Evolutionary conservation across 768 basidiomycete species (phyloP).

Genomic region (Rhodotorula taiwanensis): DNA sequence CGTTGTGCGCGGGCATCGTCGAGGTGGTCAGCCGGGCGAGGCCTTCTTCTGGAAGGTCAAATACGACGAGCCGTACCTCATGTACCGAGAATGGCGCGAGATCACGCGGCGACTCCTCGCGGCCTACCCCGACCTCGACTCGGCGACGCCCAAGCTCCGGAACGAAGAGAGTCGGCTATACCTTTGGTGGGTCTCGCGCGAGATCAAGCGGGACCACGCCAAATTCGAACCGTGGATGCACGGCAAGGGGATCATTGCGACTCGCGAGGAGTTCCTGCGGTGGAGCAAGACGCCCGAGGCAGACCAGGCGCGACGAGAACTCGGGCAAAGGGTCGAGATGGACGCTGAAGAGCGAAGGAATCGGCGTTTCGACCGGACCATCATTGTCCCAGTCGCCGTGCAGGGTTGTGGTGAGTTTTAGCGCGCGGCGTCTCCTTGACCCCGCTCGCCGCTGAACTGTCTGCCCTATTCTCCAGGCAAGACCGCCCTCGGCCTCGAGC

Average conservation of each 20-base stretch:
- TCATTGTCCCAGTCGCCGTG: slow-evolving; percentile 80
- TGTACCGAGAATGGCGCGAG: slow-evolving; percentile 97
- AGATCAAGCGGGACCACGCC: slow-evolving; percentile 58
- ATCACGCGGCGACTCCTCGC: slow-evolving; percentile 52
- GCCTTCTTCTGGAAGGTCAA: slow-evolving; percentile 99
- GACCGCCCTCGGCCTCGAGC: slow-evolving; percentile 72
- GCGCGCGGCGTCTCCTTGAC: too few relatives aligned
- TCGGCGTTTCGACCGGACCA: slow-evolving; percentile 58
- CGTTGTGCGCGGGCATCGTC: slow-evolving; percentile 64
- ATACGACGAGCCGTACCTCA: slow-evolving; percentile 97
- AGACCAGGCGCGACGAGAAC: slow-evolving; percentile 42
- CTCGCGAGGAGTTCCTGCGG: slow-evolving; percentile 66
- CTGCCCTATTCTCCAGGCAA: slow-evolving; percentile 62
- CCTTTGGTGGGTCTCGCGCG: slow-evolving; percentile 70
- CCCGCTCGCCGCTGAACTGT: too few relatives aligned
- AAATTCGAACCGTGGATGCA: slow-evolving; percentile 61
- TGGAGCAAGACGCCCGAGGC: slow-evolving; percentile 53
- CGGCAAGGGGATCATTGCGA: slow-evolving; percentile 77
- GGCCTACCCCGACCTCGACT: slow-evolving; percentile 15
- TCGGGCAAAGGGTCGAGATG: slow-evolving; percentile 37
- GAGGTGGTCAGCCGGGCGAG: slow-evolving; percentile 41
- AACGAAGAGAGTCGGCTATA: slow-evolving; percentile 73
- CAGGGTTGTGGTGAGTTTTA: slow-evolving; percentile 76
- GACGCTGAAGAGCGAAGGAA: slow-evolving; percentile 28
- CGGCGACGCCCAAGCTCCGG: slow-evolving; percentile 52